These are phyloP conservation scores for Venturia nashicola DNA, from an alignment of 2,329 filamentous ascomycete species.

Conservation along the genomic window DNA sequence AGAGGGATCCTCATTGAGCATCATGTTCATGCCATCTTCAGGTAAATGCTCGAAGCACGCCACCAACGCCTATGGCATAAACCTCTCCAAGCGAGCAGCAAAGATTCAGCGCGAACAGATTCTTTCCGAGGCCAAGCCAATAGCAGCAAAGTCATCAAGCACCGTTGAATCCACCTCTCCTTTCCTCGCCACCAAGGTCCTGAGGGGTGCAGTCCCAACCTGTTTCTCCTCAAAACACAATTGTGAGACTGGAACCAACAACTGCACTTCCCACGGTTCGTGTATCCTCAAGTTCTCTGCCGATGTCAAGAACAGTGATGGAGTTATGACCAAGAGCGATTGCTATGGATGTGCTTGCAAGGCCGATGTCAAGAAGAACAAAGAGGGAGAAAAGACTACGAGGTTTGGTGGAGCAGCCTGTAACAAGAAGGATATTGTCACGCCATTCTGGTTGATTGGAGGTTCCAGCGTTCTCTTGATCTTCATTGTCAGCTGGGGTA, in stretches of 20 bases:
- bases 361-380: constrained; percentile 40
- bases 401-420: constrained; percentile 80
- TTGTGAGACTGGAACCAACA: constrained; percentile 59
- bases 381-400: constrained; percentile 43
- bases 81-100: constrained; percentile 12
- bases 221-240: constrained; percentile 62
- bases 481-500: constrained; percentile 53
- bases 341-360: constrained; percentile 76
- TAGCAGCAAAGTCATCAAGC: background rate
- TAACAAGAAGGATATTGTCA: constrained; percentile 82
- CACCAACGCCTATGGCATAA: constrained; percentile 23
- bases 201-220: constrained; percentile 45
- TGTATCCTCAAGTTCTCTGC: constrained; percentile 58
- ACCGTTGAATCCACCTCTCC: constrained; percentile 2
- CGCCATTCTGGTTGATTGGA: constrained; percentile 77
- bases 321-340: background rate
- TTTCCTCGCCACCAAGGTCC: constrained; percentile 3
- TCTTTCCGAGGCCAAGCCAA: background rate
- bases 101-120: background rate
- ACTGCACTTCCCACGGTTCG: constrained; percentile 70
- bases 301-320: constrained; percentile 24
- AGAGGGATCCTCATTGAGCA: background rate
- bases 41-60: constrained; percentile 20
- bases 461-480: constrained; percentile 62
- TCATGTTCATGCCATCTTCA: constrained; percentile 17